Evolutionary conservation across 164 flowering plant genomes (phyloP), one percentile per base, ranked within the genome.

Genomic region (Nymphaea colorata): DNA sequence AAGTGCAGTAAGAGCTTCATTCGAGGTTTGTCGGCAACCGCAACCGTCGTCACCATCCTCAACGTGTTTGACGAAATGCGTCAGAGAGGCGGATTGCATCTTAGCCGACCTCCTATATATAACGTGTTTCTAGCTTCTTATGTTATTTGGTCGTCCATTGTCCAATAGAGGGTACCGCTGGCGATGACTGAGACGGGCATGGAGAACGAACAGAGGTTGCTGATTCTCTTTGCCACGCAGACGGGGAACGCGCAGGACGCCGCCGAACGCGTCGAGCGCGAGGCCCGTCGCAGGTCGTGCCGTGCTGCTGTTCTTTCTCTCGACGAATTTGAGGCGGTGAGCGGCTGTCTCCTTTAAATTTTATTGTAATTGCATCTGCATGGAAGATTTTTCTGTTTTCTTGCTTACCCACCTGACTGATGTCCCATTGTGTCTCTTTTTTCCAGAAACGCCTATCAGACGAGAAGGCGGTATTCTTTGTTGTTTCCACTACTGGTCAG

Each of bases 401-500:
- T 25, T 25, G 36, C 36, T 25, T 25, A 25, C 36, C 36, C 36
- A 25, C 36, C 36, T 25, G 36, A 25, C 36, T 25, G 36, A 25
- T 25, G 36, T 25, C 36, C 36, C 36, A 25, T 25, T 25, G 36
- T n/a, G 36, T 25, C 36, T 61, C 16, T 61, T 17, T 17, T 17
- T 55, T 67, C 43, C 86, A 90, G 96, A 79, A 70, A 61, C 74
- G 59, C 14, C 80, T 93, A 64, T 79, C 83, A 16, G 14, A 66
- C 4, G 80, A 87, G 66, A 76, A 78, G 25, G 74, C 73, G 42
- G 89, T 89, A 2, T 70, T 89, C 66, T 94, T 94, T 80, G 83
- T 91, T 71, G 97, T 83, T 69, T 89, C 98, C 53, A 94, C 97
- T n/a, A 88, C 97, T 2, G 98, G 98, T 61, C 97, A 89, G 78